These are phyloP conservation scores for Cercospora sp. DNA, from an alignment of 2,329 filamentous ascomycete species.

Conservation along the genomic window DNA sequence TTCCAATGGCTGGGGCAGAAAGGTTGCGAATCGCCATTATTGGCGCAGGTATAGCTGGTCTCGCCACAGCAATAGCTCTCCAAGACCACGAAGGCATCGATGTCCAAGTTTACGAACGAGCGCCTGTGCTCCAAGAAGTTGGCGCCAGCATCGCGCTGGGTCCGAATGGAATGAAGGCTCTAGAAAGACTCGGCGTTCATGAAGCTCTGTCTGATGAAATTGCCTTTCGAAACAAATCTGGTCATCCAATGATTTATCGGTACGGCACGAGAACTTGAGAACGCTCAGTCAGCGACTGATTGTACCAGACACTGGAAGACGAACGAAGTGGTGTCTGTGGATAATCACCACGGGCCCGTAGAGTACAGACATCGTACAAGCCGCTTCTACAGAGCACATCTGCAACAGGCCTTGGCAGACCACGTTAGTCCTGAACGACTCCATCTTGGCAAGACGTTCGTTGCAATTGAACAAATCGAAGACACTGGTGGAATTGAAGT, in stretches of 20 bases:
- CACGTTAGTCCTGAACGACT: slow-evolving; percentile 38
- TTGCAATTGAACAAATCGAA: slow-evolving; percentile 16
- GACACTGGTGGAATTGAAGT: slow-evolving; percentile 30
- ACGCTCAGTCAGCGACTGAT: neutral
- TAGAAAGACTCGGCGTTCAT: slow-evolving; percentile 41
- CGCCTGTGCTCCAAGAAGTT: slow-evolving; percentile 41
- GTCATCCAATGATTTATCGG: slow-evolving; percentile 42
- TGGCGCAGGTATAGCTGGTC: slow-evolving; percentile 45
- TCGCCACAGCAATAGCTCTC: slow-evolving; percentile 43
- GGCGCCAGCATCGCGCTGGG: slow-evolving; percentile 44
- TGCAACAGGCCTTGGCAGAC: slow-evolving; percentile 40
- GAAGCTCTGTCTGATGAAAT: slow-evolving; percentile 40
- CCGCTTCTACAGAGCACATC: slow-evolving; percentile 41
- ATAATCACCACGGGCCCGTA: slow-evolving; percentile 37
- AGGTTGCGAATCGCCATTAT: slow-evolving; percentile 39
- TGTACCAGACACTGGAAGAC: slow-evolving; percentile 40
- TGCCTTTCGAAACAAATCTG: slow-evolving; percentile 38
- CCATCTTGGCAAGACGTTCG: slow-evolving; percentile 38
- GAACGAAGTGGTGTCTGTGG: slow-evolving; percentile 41
- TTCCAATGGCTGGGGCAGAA: slow-evolving; percentile 13
- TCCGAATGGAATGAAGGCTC: slow-evolving; percentile 43
- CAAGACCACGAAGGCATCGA: slow-evolving; percentile 36
- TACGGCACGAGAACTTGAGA: slow-evolving; percentile 16
- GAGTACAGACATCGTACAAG: slow-evolving; percentile 41
- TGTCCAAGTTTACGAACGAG: slow-evolving; percentile 42